A percentile compares a stretch with the other conserved stretches of the same genome.
These are phyloP conservation scores for Cladophialophora psammophila DNA, from an alignment of 2,329 filamentous ascomycete genomes.

Conservation along the genomic window DNA sequence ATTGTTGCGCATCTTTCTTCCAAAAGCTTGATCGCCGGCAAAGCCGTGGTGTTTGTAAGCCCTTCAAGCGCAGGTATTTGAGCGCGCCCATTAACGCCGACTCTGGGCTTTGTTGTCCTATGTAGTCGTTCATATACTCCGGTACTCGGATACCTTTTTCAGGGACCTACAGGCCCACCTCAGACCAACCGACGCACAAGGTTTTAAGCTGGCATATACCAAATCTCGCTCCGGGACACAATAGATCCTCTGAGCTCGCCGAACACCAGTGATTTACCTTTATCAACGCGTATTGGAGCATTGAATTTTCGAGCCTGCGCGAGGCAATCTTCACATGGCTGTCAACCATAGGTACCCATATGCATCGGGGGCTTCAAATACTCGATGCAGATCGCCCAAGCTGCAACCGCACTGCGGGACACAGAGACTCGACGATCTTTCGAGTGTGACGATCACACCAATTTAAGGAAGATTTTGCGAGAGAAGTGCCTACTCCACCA, in stretches of 20 bases:
- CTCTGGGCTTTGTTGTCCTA: neutral
- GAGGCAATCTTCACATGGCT: conserved; percentile 23
- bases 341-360: conserved; percentile 1
- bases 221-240: conserved; percentile 15
- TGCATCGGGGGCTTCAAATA: conserved; percentile 26
- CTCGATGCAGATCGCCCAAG: conserved; percentile 22
- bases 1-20: neutral
- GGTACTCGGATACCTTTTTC: neutral
- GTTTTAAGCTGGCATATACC: conserved; percentile 24
- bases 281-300: conserved; percentile 21
- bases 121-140: neutral
- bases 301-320: conserved; percentile 25
- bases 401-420: conserved; percentile 21
- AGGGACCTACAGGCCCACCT: conserved; percentile 23
- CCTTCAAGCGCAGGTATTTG: neutral
- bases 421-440: conserved; percentile 51
- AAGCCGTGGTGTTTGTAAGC: neutral
- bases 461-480: conserved; percentile 67
- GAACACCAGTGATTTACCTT: conserved; percentile 23
- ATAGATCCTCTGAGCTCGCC: conserved; percentile 23
- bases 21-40: neutral
- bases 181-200: conserved; percentile 24
- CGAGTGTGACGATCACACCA: conserved; percentile 63
- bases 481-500: conserved; percentile 65
- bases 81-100: neutral